Base-by-base conservation (phyloP, 2,329 filamentous ascomycete species). In the Calonectria pauciramosa region DNA sequence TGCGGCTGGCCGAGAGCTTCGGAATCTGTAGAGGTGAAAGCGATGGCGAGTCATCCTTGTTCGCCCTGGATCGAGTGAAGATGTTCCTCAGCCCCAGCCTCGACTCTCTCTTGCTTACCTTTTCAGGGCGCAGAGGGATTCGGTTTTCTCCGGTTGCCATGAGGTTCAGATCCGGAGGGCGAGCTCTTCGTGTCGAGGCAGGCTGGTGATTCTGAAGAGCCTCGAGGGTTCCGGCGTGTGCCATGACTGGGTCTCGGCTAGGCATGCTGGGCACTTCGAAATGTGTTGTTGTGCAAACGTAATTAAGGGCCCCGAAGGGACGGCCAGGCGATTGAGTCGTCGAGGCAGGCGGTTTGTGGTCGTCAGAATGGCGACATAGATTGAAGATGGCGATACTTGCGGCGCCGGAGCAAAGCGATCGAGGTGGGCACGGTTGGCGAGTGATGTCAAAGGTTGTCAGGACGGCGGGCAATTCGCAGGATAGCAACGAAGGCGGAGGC, bases 61-160 rank as follows among this genome's bases (percentile, higher is more conserved):
- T 78, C 4, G 82, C 65, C 79, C 86, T 90, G 26, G 85, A 84
- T 74, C 88, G 86, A 51, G 86, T 84, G 76, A 92, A 91, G 11
- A 92, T 85, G 75, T 83, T 88, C 68, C 88, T 85, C 64, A 91
- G 80, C 4, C 88, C 89, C 66, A 91, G 79, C 72, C 86, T 88
- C 20, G 90, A 91, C 74, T 91, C 90, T 75, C 90, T 85, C 80
- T 85, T 87, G 70, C 80, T 82, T 30, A 86, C 78, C 77, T 86
- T 89, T 60, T 86, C 85, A 8, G 82, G 76, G 47, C 88, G 87
- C 71, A 90, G 76, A 16, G 88, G 86, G 7, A 88, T 78, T 34
- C 86, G 85, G 60, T 84, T 84, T 71, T 86, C 85, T 65, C 80
- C 79, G 20, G 75, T 34, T 54, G 74, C 70, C 78, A 81, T 76